Evolutionary conservation across 495 filamentous ascomycete species (phyloP).

Genomic region (Xylaria bambusicola): DNA sequence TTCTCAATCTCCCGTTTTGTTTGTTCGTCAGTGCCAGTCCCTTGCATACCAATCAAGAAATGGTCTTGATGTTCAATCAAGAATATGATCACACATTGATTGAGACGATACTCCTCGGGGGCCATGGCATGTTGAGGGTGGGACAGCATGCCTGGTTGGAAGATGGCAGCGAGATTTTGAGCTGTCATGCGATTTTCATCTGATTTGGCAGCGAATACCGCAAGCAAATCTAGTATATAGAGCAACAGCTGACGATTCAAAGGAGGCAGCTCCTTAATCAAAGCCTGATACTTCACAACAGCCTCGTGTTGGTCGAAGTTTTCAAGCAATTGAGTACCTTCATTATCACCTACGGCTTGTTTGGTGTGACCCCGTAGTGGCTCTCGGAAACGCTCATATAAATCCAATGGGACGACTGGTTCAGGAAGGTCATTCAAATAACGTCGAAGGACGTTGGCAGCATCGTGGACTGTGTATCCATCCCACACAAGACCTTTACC

Average conservation of each 20-base stretch:
- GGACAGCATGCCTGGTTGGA: constrained; percentile 93
- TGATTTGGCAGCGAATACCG: constrained; percentile 96
- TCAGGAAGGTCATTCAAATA: constrained; percentile 95
- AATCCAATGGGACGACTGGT: constrained; percentile 91
- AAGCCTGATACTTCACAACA: constrained; percentile 78
- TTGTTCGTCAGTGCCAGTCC: constrained; percentile 83
- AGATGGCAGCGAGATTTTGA: constrained; percentile 93
- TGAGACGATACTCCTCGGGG: constrained; percentile 87
- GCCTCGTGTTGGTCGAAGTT: constrained; percentile 76
- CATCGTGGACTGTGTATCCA: constrained; percentile 98
- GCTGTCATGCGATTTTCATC: constrained; percentile 97
- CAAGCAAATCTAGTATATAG: constrained; percentile 96
- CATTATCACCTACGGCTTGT: constrained; percentile 64
- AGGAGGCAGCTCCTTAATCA: constrained; percentile 91
- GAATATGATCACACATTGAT: constrained; percentile 96
- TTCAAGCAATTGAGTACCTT: constrained; percentile 56
- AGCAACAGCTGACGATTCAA: constrained; percentile 93
- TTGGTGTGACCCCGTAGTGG: constrained; percentile 77
- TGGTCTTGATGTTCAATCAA: constrained; percentile 95
- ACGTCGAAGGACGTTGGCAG: constrained; percentile 91
- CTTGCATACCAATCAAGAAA: constrained; percentile 91
- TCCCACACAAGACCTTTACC: constrained; percentile 97
- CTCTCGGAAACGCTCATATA: constrained; percentile 88
- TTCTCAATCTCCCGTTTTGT: constrained; percentile 83
- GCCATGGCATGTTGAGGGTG: constrained; percentile 95